Percentiles rank a stretch among this genome's conserved stretches.
phyloP scores from a whole-genome alignment of 2,329 filamentous ascomycete genomes.

The Pseudogymnoascus sp. region DNA sequence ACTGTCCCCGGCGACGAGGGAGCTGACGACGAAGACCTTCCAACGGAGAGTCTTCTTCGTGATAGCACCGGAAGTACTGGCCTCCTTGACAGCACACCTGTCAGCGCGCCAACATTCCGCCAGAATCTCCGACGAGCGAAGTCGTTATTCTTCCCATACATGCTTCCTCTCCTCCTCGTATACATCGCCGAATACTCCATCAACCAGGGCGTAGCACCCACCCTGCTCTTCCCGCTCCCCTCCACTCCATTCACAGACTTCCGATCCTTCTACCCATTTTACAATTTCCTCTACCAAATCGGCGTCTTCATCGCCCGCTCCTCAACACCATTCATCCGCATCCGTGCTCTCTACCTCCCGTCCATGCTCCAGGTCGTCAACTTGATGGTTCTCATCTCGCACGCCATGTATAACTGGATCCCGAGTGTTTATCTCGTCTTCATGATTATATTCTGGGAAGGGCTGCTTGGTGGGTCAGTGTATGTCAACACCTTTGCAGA shows the following conservation, averaged over 20 bases:
- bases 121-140: conserved; percentile 59
- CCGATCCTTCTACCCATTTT: conserved; percentile 88
- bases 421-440: conserved; percentile 86
- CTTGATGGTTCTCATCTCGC: conserved; percentile 63
- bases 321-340: conserved; percentile 77
- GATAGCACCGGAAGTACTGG: conserved; percentile 22
- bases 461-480: conserved; percentile 79
- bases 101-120: conserved; percentile 29
- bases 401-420: conserved; percentile 74
- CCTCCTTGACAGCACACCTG: conserved; percentile 23
- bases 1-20: conserved; percentile 40
- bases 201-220: conserved; percentile 89
- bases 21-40: conserved; percentile 30
- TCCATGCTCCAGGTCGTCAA: conserved; percentile 78
- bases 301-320: conserved; percentile 94
- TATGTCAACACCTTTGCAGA: conserved; percentile 96
- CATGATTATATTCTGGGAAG: conserved; percentile 85
- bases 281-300: conserved; percentile 88
- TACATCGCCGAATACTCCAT: conserved; percentile 97
- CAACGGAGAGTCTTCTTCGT: conserved; percentile 2
- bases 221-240: conserved; percentile 74
- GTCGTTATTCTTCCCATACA: conserved; percentile 68
- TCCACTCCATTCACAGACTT: conserved; percentile 73
- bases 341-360: conserved; percentile 75
- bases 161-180: conserved; percentile 86